Evolutionary conservation across 2,329 filamentous ascomycete species (phyloP).

Genomic region (Exophiala sp.): DNA sequence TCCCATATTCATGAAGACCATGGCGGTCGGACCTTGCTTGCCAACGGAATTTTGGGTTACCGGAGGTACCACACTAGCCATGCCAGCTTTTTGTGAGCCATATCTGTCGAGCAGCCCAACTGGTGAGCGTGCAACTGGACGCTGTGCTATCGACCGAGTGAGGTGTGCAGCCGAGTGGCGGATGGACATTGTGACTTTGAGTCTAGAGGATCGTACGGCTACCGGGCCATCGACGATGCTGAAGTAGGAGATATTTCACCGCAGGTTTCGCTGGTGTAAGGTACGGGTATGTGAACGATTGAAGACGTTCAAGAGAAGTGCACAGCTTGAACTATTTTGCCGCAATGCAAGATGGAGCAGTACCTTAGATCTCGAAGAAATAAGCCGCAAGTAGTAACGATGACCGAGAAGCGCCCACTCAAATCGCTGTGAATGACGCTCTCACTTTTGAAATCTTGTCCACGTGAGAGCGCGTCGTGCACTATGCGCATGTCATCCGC

Average conservation of each 20-base stretch:
- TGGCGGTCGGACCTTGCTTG: conserved; percentile 81
- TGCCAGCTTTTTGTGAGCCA: conserved; percentile 30
- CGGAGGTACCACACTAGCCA: conserved; percentile 66
- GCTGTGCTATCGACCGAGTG: conserved; percentile 11
- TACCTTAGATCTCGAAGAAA: too few relatives aligned
- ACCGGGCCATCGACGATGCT: conserved; percentile 14
- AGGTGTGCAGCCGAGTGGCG: conserved; percentile 11
- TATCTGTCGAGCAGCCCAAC: conserved; percentile 2
- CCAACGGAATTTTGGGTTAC: conserved; percentile 73
- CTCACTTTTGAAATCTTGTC: background rate
- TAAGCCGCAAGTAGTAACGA: too few relatives aligned
- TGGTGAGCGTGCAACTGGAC: conserved; percentile 1
- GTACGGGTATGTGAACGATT: too few relatives aligned
- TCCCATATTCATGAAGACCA: conserved; percentile 99
- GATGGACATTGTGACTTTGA: conserved; percentile 15
- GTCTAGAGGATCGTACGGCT: background rate
- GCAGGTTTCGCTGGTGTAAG: too few relatives aligned
- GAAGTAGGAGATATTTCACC: background rate
- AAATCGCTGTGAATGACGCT: too few relatives aligned
- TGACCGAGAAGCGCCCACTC: too few relatives aligned
- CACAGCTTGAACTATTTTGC: too few relatives aligned
- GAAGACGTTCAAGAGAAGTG: background rate
- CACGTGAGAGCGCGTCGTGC: conserved; percentile 15
- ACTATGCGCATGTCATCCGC: background rate
- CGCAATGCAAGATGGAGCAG: too few relatives aligned